Percentiles rank a stretch among this genome's conserved stretches.
phyloP scores from a whole-genome alignment of 331 rosid genomes.

The Spiraea crenata region DNA sequence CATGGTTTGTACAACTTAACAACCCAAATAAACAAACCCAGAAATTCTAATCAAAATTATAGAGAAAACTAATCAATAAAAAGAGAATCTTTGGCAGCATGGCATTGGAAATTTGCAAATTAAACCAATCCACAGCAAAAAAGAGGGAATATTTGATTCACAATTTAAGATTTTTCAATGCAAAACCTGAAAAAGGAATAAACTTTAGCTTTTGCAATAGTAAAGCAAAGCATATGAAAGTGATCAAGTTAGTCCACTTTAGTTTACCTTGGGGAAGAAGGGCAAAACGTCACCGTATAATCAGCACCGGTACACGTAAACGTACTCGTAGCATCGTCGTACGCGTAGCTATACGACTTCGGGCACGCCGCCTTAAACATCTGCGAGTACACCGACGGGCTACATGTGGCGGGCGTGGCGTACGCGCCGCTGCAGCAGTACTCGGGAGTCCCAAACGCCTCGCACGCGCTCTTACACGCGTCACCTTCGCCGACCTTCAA shows the following conservation, averaged over 20 bases:
- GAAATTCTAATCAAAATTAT: background rate
- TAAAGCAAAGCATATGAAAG: background rate
- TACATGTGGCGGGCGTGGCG: conserved; percentile 66
- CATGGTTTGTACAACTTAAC: conserved; percentile 22
- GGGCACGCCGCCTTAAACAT: conserved; percentile 94
- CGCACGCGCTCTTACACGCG: conserved; percentile 98
- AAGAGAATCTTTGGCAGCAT: conserved; percentile 41
- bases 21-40: conserved; percentile 19
- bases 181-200: background rate
- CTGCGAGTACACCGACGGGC: conserved; percentile 77
- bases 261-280: conserved; percentile 85
- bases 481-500: conserved; percentile 53
- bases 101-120: conserved; percentile 13
- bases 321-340: conserved; percentile 87
- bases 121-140: background rate
- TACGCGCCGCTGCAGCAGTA: conserved; percentile 96
- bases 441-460: conserved; percentile 84
- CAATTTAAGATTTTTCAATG: too few relatives aligned
- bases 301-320: conserved; percentile 91
- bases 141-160: background rate
- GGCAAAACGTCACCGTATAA: conserved; percentile 89
- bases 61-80: conserved; percentile 20
- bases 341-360: conserved; percentile 89
- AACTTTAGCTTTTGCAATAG: background rate
- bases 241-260: background rate